phyloP scores from a whole-genome alignment of 768 basidiomycete genomes.

The Phylloporus scabripes region DNA sequence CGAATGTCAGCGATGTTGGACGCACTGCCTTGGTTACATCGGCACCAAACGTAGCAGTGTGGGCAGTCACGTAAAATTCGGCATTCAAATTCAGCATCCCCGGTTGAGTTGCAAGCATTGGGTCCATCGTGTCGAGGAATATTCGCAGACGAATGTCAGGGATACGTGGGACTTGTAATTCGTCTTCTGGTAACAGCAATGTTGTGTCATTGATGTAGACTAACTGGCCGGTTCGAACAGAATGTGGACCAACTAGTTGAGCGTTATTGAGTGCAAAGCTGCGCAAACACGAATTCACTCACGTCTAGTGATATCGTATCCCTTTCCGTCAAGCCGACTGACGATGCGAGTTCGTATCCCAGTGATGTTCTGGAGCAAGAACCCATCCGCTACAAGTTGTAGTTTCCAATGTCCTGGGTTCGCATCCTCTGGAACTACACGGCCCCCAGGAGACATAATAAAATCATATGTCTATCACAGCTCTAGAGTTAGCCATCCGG shows the following conservation, averaged over 20 bases:
- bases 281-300: constrained; percentile 23
- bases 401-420: constrained; percentile 67
- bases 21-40: constrained; percentile 39
- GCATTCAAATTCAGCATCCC: constrained; percentile 35
- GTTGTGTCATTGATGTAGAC: constrained; percentile 75
- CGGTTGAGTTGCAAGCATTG: constrained; percentile 37
- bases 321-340: constrained; percentile 73
- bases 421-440: constrained; percentile 53
- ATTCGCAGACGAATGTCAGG: constrained; percentile 55
- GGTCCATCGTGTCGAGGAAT: constrained; percentile 49
- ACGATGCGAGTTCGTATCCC: constrained; percentile 78
- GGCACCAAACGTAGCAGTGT: constrained; percentile 67
- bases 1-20: constrained; percentile 38
- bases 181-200: constrained; percentile 35
- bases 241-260: constrained; percentile 69
- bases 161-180: constrained; percentile 9
- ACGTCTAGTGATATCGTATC: constrained; percentile 85
- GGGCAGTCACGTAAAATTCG: constrained; percentile 51
- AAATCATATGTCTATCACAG: constrained; percentile 70
- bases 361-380: constrained; percentile 67
- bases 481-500: not conserved
- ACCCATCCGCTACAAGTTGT: constrained; percentile 57
- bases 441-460: constrained; percentile 59
- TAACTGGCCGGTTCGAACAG: constrained; percentile 71
- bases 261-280: constrained; percentile 4